A percentile compares a stretch with the other conserved stretches of the same genome.
Evolutionary conservation across 2,329 filamentous ascomycete species (phyloP).

Genomic region (Pleoardoris graminearum): DNA sequence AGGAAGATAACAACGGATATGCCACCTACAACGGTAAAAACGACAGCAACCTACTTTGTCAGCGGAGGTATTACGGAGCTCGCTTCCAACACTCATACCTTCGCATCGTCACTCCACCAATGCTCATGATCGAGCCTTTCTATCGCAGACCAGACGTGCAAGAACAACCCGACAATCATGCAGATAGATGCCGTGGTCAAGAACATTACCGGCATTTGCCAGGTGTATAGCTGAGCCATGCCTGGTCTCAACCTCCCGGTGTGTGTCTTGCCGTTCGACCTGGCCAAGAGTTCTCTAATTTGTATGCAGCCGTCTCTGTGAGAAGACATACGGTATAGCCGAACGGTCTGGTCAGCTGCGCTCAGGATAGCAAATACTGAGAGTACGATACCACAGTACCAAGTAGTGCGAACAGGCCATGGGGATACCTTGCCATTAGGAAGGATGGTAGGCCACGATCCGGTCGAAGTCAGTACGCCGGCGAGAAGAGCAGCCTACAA

Average conservation of each 20-base stretch:
- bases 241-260: conserved; percentile 29
- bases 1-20: conserved; percentile 24
- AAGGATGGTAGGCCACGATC: conserved; percentile 50
- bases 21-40: conserved; percentile 23
- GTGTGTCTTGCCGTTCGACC: conserved; percentile 27
- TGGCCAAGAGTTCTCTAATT: conserved; percentile 43
- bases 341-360: conserved; percentile 49
- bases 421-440: conserved; percentile 43
- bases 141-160: conserved; percentile 46
- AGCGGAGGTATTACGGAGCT: not conserved
- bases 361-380: conserved; percentile 56
- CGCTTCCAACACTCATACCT: conserved; percentile 17
- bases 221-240: conserved; percentile 39
- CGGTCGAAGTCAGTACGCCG: conserved; percentile 49
- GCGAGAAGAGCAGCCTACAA: conserved; percentile 45
- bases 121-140: conserved; percentile 22
- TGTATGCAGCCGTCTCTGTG: conserved; percentile 45
- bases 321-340: conserved; percentile 48
- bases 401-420: conserved; percentile 48
- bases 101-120: conserved; percentile 39
- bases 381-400: conserved; percentile 53
- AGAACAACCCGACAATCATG: conserved; percentile 46
- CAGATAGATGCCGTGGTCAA: conserved; percentile 39
- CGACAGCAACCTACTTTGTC: conserved; percentile 24
- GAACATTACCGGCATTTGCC: conserved; percentile 47